Base-by-base conservation (phyloP, 345 rosid species). In the Rhodamnia argentea region DNA sequence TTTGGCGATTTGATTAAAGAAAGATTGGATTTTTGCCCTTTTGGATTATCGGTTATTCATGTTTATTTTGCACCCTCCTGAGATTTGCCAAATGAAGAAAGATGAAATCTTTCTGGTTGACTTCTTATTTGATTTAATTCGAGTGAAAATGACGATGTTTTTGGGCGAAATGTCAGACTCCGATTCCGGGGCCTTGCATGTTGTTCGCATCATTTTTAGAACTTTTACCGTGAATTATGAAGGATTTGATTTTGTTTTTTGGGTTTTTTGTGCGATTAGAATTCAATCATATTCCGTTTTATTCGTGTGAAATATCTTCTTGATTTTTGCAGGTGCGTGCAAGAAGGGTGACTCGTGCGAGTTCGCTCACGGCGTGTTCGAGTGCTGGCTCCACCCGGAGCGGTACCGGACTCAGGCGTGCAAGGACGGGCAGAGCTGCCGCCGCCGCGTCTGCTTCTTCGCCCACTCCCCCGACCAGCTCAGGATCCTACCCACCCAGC, bases 381-480 rank as follows among this genome's bases (percentile, higher is more conserved):
- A 95, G 94, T 96, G 95, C 86, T 96, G 99, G 99, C 94, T 96
- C 8, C 99, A 96, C 84, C 98, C 99, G 9, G 91, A 93, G 2
- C 93, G 96, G 11, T 95, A 96, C 87, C 92, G 99, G 6, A 95
- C 99, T 18, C 96, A 93, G 86, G 96, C 96, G 3, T 95, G 99
- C 85, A 96, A 96, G 83, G 99, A 95, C 37, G 98, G 99, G 2
- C 90, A 87, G 2, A 89, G 87, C 86, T 94, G 98, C 88, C 88
- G 88, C 53, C 92, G 99, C 24, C 91, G 91, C 74, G 96, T 96
- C 59, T 96, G 98, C 82, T 95, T 96, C 89, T 96, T 96, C 23
- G 98, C 98, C 85, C 99, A 96, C 86, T 89, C 96, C 29, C 93
- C 94, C 10, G 97, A 95, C 85, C 95, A 96, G 92, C 98, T 96